Base-by-base conservation (phyloP, 2,329 filamentous ascomycete genomes). In the Onygenales sp. region DNA sequence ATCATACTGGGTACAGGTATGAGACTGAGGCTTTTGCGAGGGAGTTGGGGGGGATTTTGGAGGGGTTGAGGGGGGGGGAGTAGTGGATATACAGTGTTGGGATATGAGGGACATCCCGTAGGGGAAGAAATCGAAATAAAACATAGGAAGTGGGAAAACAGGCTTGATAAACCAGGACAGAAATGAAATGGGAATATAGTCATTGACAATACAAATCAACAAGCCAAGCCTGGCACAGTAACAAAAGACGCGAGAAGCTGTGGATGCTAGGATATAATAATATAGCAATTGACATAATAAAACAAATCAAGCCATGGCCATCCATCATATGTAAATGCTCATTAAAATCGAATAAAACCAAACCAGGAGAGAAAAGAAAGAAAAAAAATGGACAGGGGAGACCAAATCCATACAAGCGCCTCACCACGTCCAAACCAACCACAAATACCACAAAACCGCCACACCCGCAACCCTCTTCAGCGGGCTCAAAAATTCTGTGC, bases 341-440 rank as follows among this genome's bases (percentile, higher is more conserved):
- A 17, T 38, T 13, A 38, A 7, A 38, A 38, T 8, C 1, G 32
- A 48, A 48, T 36, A 35, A 48, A 27, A 31, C 11, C 13, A n/a
- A 31, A 27, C 13, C 10, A 9, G 14, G 10, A 36, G 13, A 35
- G 21, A n/a, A n/a, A 43, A 50, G 43, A 50, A 27, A 27, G 6
- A n/a, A 2, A 50, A 50, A 43, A 5, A 27, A 27, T 3, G 21
- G 21, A 5, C 21, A 27, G 21, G 21, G 21, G 21, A 27, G 21
- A 27, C 14, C 10, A 44, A 44, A 32, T 44, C 11, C 17, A 32
- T 21, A 43, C 27, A 54, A 43, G 11, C 21, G 5, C 5, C 54
- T 65, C 64, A 88, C 58, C 84, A 84, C 63, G 76, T 77, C 71
- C 79, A 82, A 54, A 84, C 75, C 60, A 92, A 70, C 71, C 83